phyloP scores from a whole-genome alignment of 805 yeast species.

The Metschnikowia cubensis region DNA sequence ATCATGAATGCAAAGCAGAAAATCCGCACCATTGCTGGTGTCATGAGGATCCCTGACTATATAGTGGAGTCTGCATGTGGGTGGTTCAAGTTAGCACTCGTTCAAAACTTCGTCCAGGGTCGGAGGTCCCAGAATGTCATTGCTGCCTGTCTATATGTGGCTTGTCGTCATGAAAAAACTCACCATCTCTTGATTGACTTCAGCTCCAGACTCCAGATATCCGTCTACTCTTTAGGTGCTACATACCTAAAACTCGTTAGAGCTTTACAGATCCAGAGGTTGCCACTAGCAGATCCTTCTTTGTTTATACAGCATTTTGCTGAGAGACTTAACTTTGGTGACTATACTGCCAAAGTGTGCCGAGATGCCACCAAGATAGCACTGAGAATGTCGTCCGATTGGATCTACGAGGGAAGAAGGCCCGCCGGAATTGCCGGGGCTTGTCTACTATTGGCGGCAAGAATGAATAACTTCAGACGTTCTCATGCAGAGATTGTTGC shows the following conservation, averaged over 20 bases:
- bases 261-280: constrained; percentile 64
- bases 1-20: constrained; percentile 77
- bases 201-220: constrained; percentile 81
- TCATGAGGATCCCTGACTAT: constrained; percentile 75
- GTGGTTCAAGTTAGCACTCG: constrained; percentile 84
- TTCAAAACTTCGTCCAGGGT: constrained; percentile 94
- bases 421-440: constrained; percentile 99
- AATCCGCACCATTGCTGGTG: constrained; percentile 74
- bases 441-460: constrained; percentile 83
- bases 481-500: constrained; percentile 92
- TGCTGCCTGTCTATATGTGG: constrained; percentile 91
- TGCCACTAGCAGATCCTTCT: constrained; percentile 93
- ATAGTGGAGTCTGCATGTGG: constrained; percentile 82
- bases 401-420: constrained; percentile 95
- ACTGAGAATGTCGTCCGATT: constrained; percentile 86
- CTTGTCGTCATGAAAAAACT: constrained; percentile 87
- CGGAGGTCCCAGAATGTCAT: constrained; percentile 91
- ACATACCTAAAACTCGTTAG: constrained; percentile 93
- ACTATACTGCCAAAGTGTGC: constrained; percentile 66
- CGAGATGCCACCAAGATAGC: constrained; percentile 85
- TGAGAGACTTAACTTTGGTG: constrained; percentile 78
- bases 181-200: constrained; percentile 96
- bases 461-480: constrained; percentile 93
- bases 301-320: constrained; percentile 92
- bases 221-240: constrained; percentile 93